Conservation (phyloP, 2,329 filamentous ascomycete genomes). For the Colletotrichum abscissum region DNA sequence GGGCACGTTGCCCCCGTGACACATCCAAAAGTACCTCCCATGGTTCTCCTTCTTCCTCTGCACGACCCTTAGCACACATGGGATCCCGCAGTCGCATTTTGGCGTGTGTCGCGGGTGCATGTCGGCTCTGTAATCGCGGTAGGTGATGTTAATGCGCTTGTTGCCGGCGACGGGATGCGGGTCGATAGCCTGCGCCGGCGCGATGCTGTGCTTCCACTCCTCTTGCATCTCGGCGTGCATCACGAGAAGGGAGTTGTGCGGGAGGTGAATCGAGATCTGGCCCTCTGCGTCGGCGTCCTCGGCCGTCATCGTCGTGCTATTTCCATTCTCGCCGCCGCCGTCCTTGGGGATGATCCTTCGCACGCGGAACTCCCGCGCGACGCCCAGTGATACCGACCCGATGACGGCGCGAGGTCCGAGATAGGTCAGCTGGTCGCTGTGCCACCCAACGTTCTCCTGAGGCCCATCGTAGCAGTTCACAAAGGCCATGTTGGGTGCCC, state of each 20-base stretch:
- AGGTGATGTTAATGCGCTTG: slow-evolving; percentile 92
- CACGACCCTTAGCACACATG: slow-evolving; percentile 78
- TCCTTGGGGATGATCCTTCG: slow-evolving; percentile 77
- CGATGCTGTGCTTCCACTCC: slow-evolving; percentile 92
- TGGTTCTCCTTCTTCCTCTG: slow-evolving; percentile 81
- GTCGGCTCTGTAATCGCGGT: slow-evolving; percentile 83
- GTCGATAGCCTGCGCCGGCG: slow-evolving; percentile 79
- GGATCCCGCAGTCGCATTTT: slow-evolving; percentile 78
- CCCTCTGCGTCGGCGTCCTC: slow-evolving; percentile 74
- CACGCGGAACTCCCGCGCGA: slow-evolving; percentile 92
- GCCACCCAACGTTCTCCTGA: slow-evolving; percentile 87
- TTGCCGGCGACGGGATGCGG: slow-evolving; percentile 86
- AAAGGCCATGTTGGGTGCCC: slow-evolving; percentile 90
- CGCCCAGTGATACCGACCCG: slow-evolving; percentile 89
- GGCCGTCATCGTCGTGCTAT: slow-evolving; percentile 42
- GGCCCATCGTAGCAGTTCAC: slow-evolving; percentile 94
- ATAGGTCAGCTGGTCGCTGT: slow-evolving; percentile 93
- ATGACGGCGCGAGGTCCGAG: slow-evolving; percentile 90
- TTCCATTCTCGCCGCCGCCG: slow-evolving; percentile 46
- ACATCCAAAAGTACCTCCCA: slow-evolving; percentile 95
- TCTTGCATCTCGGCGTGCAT: slow-evolving; percentile 99
- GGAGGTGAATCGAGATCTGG: slow-evolving; percentile 92
- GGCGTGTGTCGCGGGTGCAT: slow-evolving; percentile 85
- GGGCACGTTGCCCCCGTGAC: slow-evolving; percentile 79
- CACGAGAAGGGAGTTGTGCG: slow-evolving; percentile 91